Evolutionary conservation across 768 basidiomycete genomes (phyloP).

Genomic region (Symmetrospora coprosmae): DNA sequence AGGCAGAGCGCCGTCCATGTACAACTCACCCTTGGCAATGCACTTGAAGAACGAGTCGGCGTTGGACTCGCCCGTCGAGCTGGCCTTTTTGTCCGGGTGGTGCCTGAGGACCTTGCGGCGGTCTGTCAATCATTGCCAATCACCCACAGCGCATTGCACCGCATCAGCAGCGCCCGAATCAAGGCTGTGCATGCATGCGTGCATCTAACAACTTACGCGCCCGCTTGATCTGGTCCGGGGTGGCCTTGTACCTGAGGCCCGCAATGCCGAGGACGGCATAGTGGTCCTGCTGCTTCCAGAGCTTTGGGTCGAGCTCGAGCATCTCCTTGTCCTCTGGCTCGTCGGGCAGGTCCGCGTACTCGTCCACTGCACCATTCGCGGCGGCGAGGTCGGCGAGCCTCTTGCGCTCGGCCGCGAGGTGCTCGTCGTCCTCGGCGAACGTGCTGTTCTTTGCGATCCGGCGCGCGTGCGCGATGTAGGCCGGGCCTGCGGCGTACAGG

Average conservation of each 20-base stretch:
- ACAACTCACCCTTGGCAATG: slow-evolving; percentile 58
- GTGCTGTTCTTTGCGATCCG: slow-evolving; percentile 60
- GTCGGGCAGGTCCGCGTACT: slow-evolving; percentile 83
- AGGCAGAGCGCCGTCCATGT: background rate
- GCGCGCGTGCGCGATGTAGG: slow-evolving; percentile 68
- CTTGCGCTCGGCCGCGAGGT: slow-evolving; percentile 44
- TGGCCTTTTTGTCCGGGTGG: slow-evolving; percentile 92
- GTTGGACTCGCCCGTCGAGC: slow-evolving; percentile 63
- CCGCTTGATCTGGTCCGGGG: slow-evolving; percentile 81
- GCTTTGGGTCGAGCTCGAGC: slow-evolving; percentile 74
- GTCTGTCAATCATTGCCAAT: slow-evolving; percentile 51
- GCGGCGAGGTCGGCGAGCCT: slow-evolving; percentile 41
- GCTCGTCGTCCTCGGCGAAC: slow-evolving; percentile 68
- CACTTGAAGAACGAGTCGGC: slow-evolving; percentile 99
- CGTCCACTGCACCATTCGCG: slow-evolving; percentile 47
- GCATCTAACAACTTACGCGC: slow-evolving; percentile 68
- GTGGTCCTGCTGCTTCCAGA: slow-evolving; percentile 99
- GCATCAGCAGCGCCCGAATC: too few species aligned
- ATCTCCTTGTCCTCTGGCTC: slow-evolving; percentile 65
- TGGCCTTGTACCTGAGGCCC: slow-evolving; percentile 71
- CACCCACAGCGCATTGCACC: too few species aligned
- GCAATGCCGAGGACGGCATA: slow-evolving; percentile 93
- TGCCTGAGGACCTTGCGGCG: slow-evolving; percentile 98
- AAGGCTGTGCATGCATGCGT: too few species aligned
- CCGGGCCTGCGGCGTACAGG: slow-evolving; percentile 50